phyloP scores from a whole-genome alignment of 139 green algal genomes.

The Coelastrella sp. region DNA sequence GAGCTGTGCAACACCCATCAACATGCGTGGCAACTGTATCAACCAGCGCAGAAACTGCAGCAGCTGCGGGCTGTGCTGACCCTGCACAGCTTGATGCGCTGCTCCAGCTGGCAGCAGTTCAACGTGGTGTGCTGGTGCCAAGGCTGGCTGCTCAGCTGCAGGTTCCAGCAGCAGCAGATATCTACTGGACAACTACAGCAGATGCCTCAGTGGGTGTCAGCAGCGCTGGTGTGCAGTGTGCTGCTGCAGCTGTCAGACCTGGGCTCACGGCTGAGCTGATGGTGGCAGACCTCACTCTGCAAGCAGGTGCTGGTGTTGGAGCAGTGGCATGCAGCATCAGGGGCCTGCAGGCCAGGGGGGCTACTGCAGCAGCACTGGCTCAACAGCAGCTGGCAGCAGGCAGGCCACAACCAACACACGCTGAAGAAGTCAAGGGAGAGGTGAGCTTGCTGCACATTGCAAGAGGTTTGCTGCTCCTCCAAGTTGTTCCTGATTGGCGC shows the following conservation, averaged over 20 bases:
- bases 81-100: constrained; percentile 49
- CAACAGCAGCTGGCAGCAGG: background rate
- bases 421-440: too few species aligned
- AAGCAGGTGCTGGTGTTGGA: background rate
- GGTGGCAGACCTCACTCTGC: constrained; percentile 21
- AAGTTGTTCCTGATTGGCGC: too few species aligned
- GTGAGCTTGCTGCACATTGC: too few species aligned
- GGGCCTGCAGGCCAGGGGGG: constrained; percentile 26
- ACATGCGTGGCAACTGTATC: background rate
- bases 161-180: constrained; percentile 41
- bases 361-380: constrained; percentile 15
- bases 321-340: background rate
- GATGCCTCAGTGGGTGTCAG: background rate
- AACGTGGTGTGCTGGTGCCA: background rate
- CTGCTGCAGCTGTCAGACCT: constrained; percentile 1
- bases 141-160: constrained; percentile 8
- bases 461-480: too few species aligned
- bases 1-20: background rate
- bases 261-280: constrained; percentile 1
- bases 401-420: too few species aligned
- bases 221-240: background rate
- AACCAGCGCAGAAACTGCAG: background rate
- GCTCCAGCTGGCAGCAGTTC: constrained; percentile 54
- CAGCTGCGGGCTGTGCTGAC: constrained; percentile 10
- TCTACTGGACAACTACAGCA: background rate